Evolutionary conservation across 345 rosid species (phyloP), one percentile per base, ranked within the genome.

Genomic region (Populus simonii): DNA sequence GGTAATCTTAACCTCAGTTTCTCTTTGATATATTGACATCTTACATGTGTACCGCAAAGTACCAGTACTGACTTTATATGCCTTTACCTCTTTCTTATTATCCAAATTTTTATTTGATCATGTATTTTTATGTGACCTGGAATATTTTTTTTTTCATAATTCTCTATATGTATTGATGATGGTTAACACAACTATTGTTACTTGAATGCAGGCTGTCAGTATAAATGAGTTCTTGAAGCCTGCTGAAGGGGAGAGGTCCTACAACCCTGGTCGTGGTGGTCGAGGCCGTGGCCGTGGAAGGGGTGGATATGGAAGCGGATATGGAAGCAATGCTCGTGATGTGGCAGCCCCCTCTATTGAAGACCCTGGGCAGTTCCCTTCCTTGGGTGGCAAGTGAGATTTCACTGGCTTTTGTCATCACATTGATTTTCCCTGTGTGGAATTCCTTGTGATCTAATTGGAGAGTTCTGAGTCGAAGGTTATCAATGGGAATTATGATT

Each of bases 221-320:
- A 96, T 96, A 75, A 96, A 87, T 69, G 98, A 94, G 83, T 94
- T 96, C 79, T 88, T 96, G 86, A 96, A 94, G 89, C 99, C 99
- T 68, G 94, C 93, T 67, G 98, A 89, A 39, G 96, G 97, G 39
- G 94, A 87, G 89, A 90, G 82, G 77, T 80, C 70, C 88, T 80
- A 83, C 59, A 79, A 85, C 0, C 83, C 87, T 7, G 90, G 94
- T 27, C 90, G 97, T 1, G 94, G 97, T 1, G 94, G 97, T 1
- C 83, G 91, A 70, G 92, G 87, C 33, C 92, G 97, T 61, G 93
- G 94, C 45, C 92, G 96, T 7, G 92, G 92, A 59, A 88, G 92
- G 68, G 93, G 93, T 76, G 96, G 92, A 71, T 80, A 47, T 75
- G 89, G 85, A 25, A 76, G 81, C 69, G 96, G 92, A 69, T 80